Evolutionary conservation across 2,329 filamentous ascomycete species (phyloP).

Genomic region (Paecilomyces formosus): DNA sequence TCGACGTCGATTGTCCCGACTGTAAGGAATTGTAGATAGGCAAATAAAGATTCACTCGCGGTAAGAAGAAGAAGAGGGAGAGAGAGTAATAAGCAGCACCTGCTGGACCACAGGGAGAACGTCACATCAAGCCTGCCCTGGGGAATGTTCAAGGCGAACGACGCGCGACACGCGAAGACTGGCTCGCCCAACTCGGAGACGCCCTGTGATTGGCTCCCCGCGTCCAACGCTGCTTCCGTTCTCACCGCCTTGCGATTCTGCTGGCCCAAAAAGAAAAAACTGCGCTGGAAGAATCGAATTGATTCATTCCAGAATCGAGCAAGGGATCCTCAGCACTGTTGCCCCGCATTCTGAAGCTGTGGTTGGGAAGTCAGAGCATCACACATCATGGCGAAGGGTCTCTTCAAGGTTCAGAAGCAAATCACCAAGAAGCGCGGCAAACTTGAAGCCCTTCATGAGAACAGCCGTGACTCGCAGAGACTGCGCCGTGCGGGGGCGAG

Average conservation of each 20-base stretch:
- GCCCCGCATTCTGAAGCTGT: neutral
- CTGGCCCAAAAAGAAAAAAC: constrained; percentile 8
- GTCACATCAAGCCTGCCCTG: constrained; percentile 8
- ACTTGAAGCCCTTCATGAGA: constrained; percentile 71
- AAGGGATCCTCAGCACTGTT: neutral
- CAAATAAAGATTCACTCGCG: constrained; percentile 1
- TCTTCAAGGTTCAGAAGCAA: constrained; percentile 80
- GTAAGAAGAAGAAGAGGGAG: constrained; percentile 4
- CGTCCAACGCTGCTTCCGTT: constrained; percentile 3
- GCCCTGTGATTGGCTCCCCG: constrained; percentile 11
- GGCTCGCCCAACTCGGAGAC: constrained; percentile 11
- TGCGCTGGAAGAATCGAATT: neutral
- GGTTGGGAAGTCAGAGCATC: neutral
- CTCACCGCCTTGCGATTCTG: constrained; percentile 27
- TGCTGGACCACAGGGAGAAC: constrained; percentile 2
- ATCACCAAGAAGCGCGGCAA: constrained; percentile 80
- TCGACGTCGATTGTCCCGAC: neutral
- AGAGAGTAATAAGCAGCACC: neutral
- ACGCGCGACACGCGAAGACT: constrained; percentile 22
- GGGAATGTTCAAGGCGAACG: constrained; percentile 25
- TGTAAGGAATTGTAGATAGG: neutral
- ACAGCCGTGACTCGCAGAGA: constrained; percentile 77
- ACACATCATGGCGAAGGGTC: constrained; percentile 60
- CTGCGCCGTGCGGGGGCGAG: constrained; percentile 71
- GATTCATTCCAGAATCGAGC: neutral